Evolutionary conservation across 176 grass and related monocot species (phyloP).

Genomic region (Melocanna baccifera): DNA sequence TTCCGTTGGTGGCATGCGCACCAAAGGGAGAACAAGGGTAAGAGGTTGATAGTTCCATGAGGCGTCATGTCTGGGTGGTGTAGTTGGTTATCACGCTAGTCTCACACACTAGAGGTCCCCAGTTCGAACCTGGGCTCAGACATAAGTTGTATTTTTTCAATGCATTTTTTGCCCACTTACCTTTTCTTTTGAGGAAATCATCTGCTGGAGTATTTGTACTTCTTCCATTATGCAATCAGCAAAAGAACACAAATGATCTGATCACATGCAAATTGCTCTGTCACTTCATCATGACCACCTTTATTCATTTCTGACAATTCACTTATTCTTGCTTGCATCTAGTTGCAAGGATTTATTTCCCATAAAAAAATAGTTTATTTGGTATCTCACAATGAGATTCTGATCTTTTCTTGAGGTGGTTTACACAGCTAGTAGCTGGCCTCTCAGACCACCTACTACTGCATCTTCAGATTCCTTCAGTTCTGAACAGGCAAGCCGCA

Average conservation of each 20-base stretch:
- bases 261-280: too few species aligned
- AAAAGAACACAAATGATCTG: too few species aligned
- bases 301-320: not conserved
- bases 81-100: conserved; percentile 95
- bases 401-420: not conserved
- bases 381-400: not conserved
- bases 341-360: too few species aligned
- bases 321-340: not conserved
- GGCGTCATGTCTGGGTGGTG: conserved; percentile 40
- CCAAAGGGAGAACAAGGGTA: too few species aligned
- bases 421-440: not conserved
- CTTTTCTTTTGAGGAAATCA: not conserved
- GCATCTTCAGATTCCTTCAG: not conserved
- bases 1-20: too few species aligned
- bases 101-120: conserved; percentile 89
- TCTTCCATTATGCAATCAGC: not conserved
- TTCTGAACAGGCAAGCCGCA: not conserved
- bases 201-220: not conserved
- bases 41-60: too few species aligned
- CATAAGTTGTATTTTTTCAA: not conserved
- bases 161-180: not conserved
- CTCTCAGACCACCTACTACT: not conserved
- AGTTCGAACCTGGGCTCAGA: conserved; percentile 68
- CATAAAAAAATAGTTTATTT: not conserved
- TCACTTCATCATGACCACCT: too few species aligned